These are phyloP conservation scores for Parascedosporium putredinis DNA, from an alignment of 2,329 filamentous ascomycete genomes.

Conservation along the genomic window DNA sequence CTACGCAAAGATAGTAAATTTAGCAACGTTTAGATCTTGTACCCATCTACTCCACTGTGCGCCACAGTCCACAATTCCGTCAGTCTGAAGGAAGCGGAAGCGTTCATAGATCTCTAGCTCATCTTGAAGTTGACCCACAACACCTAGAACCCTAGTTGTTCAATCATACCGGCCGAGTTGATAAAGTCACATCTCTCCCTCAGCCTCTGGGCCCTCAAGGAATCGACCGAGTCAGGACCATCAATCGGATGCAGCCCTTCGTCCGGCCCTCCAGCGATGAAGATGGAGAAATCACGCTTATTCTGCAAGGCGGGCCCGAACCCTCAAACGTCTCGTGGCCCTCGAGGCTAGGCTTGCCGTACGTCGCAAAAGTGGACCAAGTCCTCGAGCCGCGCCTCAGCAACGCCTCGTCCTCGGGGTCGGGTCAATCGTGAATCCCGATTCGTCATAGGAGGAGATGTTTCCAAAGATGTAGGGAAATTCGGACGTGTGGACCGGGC, in stretches of 20 bases:
- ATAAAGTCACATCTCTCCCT: constrained; percentile 36
- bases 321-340: constrained; percentile 27
- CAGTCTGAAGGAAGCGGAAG: too few species aligned
- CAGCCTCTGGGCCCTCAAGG: constrained; percentile 28
- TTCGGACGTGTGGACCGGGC: constrained; percentile 40
- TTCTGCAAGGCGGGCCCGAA: constrained; percentile 24
- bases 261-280: constrained; percentile 32
- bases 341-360: constrained; percentile 22
- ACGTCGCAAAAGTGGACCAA: constrained; percentile 35
- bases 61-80: too few species aligned
- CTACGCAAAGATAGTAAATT: too few species aligned
- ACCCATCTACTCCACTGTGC: too few species aligned
- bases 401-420: constrained; percentile 29
- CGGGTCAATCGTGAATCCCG: constrained; percentile 24
- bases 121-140: not conserved
- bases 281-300: constrained; percentile 21
- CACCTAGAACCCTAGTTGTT: constrained; percentile 30
- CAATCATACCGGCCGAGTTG: constrained; percentile 31
- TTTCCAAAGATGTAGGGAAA: constrained; percentile 42
- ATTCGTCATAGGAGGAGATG: constrained; percentile 30
- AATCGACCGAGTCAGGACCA: constrained; percentile 22
- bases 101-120: too few species aligned
- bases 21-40: too few species aligned
- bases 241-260: constrained; percentile 31
- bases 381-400: constrained; percentile 28